Evolutionary conservation across 1,139 yeast species (phyloP), one percentile per base, ranked within the genome.

Genomic region (Kodamaea derodonti): DNA sequence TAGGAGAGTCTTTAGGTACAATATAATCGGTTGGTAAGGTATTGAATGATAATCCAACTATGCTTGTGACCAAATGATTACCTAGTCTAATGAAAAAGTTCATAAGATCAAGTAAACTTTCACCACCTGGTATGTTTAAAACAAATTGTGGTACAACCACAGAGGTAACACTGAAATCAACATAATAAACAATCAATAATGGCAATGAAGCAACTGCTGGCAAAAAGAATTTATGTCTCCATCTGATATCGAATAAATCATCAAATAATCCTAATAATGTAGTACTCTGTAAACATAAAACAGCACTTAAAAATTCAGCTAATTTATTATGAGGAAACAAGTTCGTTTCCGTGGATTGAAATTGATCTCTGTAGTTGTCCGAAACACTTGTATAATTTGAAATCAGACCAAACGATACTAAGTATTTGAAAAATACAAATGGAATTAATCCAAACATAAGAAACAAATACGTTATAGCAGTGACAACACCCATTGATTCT

Each of bases 161-260:
- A 27, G 84, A 79, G 0, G 99, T 92, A 29, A 87, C 88, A 43
- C 96, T 95, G 58, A 86, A 92, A 58, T 92, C 97, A 38, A 90
- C 92, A 48, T 86, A 88, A 60, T 92, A 92, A 3, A 92, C 96
- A 20, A 92, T 78, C 41, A 92, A 69, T 48, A 94, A 69, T 3
- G 99, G 99, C 33, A 92, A 80, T 1, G 95, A 81, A 0, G 97
- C 96, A 37, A 94, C 78, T 0, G 96, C 96, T 0, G 99, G 99
- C 46, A 92, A 58, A 52, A 92, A 87, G 62, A 92, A 87, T 67
- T 92, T 92, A 63, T 92, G 95, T 54, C 99, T 72, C 99, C 99
- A 92, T 46, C 96, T 75, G 42, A 92, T 80, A 58, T 92, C 98
- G 54, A 92, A 92, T 49, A 92, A 68, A 60, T 92, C 99, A 57